A percentile compares a stretch with the other conserved stretches of the same genome.
Evolutionary conservation across 2,329 filamentous ascomycete species (phyloP).

Genomic region (Cercospora janseana): DNA sequence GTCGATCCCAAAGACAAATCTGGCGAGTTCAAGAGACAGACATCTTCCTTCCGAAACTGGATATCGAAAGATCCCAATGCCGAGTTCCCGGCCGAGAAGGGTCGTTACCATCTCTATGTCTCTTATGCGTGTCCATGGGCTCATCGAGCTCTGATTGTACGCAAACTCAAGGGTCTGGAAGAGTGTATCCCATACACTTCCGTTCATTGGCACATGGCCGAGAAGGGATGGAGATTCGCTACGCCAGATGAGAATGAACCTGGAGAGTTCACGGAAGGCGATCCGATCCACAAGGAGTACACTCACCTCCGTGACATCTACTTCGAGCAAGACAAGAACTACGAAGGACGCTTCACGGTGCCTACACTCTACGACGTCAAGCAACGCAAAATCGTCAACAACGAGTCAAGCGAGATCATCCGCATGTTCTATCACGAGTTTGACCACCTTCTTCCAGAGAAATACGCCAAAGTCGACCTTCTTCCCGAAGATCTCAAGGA

Average conservation of each 20-base stretch:
- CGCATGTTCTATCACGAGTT: slow-evolving; percentile 85
- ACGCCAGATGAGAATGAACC: slow-evolving; percentile 60
- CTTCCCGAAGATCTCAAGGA: slow-evolving; percentile 46
- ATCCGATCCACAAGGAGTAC: slow-evolving; percentile 66
- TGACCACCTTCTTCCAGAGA: slow-evolving; percentile 53
- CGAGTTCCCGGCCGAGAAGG: slow-evolving; percentile 80
- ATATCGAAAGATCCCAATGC: slow-evolving; percentile 71
- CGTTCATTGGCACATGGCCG: slow-evolving; percentile 90
- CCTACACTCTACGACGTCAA: slow-evolving; percentile 82
- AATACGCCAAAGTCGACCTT: slow-evolving; percentile 47
- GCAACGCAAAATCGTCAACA: slow-evolving; percentile 75
- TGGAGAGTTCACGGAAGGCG: slow-evolving; percentile 56
- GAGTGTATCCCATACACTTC: slow-evolving; percentile 74
- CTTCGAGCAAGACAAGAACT: slow-evolving; percentile 69
- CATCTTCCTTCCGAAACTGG: slow-evolving; percentile 76
- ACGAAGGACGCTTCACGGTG: slow-evolving; percentile 79
- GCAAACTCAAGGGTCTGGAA: slow-evolving; percentile 88
- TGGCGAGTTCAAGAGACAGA: slow-evolving; percentile 90
- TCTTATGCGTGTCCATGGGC: slow-evolving; percentile 96
- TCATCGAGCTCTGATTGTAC: slow-evolving; percentile 79
- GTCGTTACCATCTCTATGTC: slow-evolving; percentile 90
- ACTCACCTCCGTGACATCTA: slow-evolving; percentile 77
- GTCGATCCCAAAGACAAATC: slow-evolving; percentile 72
- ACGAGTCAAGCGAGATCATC: slow-evolving; percentile 89
- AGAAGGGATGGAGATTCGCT: slow-evolving; percentile 78